Evolutionary conservation across 345 rosid genomes (phyloP), one percentile per base, ranked within the genome.

Genomic region (Gossypium australe): DNA sequence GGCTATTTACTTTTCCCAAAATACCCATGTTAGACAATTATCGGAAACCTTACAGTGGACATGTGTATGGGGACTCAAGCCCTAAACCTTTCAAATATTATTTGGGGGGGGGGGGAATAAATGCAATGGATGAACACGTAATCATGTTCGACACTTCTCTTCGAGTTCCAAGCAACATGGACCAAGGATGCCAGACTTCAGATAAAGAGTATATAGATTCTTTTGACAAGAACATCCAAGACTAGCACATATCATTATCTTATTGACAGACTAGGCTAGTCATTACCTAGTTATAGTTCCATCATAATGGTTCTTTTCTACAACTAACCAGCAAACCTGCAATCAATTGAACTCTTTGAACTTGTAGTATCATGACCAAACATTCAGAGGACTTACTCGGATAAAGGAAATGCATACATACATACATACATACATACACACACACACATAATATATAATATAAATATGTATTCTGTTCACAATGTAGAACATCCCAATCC

Each of bases 311-410:
- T 16, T 4, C 11, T 69, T 27, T 69, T 27, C 72, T 9, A 27
- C 2, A 51, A 69, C 51, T 49, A 49, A 16, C 22, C 41, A 67
- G 18, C 71, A 20, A 47, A 18, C 52, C 29, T 7, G 22, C 3
- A 68, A 53, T 57, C 58, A 16, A 16, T 69, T 49, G 22, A 51
- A 10, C 60, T 45, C 34, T 67, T 49, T 24, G 17, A 61, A 34
- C 59, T 68, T 43, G 59, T 56, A 38, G 22, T 22, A 52, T 55
- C 69, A 12, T 18, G 55, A 68, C 45, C 68, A 1, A 48, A 12
- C 27, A 56, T 63, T 76, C 71, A 67, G 67, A 80, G 20, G 2
- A 59, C 38, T 10, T 59, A 59, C 38, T 11, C 34, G 12, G 38
- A 59, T 24, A 59, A 59, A 59, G 38, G 25, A 59, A 59, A 59